Conservation (phyloP, 352 stramenopile species). For the Pythium monospermum region DNA sequence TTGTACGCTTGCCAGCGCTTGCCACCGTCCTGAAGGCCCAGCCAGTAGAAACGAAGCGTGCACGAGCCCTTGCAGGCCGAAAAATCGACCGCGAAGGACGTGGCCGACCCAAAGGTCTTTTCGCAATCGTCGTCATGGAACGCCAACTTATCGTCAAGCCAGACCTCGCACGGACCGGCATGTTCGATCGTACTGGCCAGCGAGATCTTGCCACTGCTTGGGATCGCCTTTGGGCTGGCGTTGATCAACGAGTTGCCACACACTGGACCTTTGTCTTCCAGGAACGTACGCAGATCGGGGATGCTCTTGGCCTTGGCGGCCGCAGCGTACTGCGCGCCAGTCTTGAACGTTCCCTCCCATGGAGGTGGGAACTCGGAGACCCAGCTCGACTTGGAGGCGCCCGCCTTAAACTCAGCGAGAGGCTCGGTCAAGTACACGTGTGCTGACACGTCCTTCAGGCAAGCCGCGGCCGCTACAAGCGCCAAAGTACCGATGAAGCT, state of each 20-base stretch:
- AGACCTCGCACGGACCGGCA: constrained; percentile 6
- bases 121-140: constrained; percentile 18
- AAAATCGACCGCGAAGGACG: constrained; percentile 9
- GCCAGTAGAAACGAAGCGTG: constrained; percentile 21
- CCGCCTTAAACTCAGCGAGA: constrained; percentile 6
- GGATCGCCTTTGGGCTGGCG: constrained; percentile 14
- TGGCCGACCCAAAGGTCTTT: neutral
- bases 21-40: constrained; percentile 14
- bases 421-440: constrained; percentile 10
- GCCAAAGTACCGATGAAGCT: neutral
- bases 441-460: constrained; percentile 1
- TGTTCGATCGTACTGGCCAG: constrained; percentile 7
- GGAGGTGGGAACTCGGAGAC: constrained; percentile 4
- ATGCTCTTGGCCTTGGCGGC: constrained; percentile 7
- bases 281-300: constrained; percentile 15
- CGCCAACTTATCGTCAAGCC: constrained; percentile 12
- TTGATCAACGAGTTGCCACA: constrained; percentile 16
- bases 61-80: constrained; percentile 12
- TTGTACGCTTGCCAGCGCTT: constrained; percentile 11
- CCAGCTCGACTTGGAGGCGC: constrained; percentile 10
- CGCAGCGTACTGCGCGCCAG: constrained; percentile 7
- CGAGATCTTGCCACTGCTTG: constrained; percentile 4
- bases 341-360: constrained; percentile 10
- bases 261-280: constrained; percentile 13
- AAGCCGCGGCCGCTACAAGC: constrained; percentile 3